Base-by-base conservation (phyloP, 164 flowering plant genomes). In the Berberis vulgaris region DNA sequence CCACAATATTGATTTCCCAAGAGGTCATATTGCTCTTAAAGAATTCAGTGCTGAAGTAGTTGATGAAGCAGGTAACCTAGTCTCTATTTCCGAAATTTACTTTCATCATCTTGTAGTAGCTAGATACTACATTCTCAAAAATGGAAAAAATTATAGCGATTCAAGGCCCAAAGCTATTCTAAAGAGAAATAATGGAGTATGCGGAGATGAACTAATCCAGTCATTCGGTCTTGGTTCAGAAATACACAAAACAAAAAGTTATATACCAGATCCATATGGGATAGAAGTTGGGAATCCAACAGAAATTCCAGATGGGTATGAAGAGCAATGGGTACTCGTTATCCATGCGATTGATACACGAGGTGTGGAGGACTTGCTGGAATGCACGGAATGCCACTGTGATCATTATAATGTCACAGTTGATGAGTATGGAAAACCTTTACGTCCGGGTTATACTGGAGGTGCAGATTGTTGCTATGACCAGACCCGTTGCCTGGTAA, bases 331-430 rank as follows among this genome's bases (percentile, higher is more conserved):
- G 98, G 1, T 80, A 69, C 73, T 94, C 47, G 91, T 88, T 72
- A 77, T 90, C 11, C 98, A 94, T 69, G 96, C 95, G 4, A 91
- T 91, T 63, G 98, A 94, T 65, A 91, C 96, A 2, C 78, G 97
- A 3, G 97, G 87, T 10, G 89, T 74, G 57, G 93, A 74, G 66
- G 92, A 91, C 67, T 78, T 65, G 54, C 59, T 82, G 70, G 97
- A 95, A 41, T 93, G 98, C 79, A 82, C 86, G 1, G 98, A 93
- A 55, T 93, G 98, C 74, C 79, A 75, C 78, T 86, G 95, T 68
- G 84, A 84, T 76, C 82, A 88, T 4, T 93, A 86, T 73, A 87
- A 87, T 73, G 75, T 90, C 7, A 86, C 98, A 3, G 56, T 46
- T 46, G 89, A 84, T 76, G 78, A 64, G 64, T 26, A 65, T 68